These are phyloP conservation scores for Cryptococcus deneoformans DNA, from an alignment of 1,284 basidiomycete species.

Conservation along the genomic window DNA sequence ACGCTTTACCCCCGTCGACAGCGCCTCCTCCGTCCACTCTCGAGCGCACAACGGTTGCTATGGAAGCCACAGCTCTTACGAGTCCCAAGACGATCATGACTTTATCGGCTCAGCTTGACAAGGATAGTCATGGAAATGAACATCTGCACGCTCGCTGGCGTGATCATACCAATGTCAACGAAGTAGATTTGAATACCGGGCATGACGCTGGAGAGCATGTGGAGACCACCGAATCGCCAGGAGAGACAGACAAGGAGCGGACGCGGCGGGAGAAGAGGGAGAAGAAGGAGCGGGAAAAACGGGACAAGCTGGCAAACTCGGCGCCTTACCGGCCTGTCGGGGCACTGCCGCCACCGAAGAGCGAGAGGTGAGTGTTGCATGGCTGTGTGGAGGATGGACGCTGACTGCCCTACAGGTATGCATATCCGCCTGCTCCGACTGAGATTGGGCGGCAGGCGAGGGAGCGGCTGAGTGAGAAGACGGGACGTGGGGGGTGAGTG, in stretches of 20 bases:
- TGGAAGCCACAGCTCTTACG: slow-evolving; percentile 2
- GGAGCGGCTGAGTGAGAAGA: slow-evolving; percentile 22
- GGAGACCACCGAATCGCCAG: not conserved
- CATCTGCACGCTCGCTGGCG: slow-evolving; percentile 29
- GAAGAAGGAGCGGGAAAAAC: slow-evolving; percentile 11
- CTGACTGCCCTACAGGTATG: slow-evolving; percentile 12
- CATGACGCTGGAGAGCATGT: not conserved
- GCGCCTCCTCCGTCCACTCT: not conserved
- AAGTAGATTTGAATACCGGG: slow-evolving; percentile 7
- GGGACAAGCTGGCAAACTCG: not conserved
- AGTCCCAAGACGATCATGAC: slow-evolving; percentile 26
- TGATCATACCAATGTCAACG: slow-evolving; percentile 24
- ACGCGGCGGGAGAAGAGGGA: slow-evolving; percentile 18
- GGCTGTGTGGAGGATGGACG: not conserved
- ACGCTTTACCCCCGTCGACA: too few relatives aligned
- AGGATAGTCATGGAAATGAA: slow-evolving; percentile 27
- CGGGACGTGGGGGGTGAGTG: slow-evolving; percentile 6
- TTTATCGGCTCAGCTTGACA: slow-evolving; percentile 31
- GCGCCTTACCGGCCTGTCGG: slow-evolving; percentile 23
- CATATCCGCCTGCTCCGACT: slow-evolving; percentile 26
- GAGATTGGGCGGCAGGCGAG: slow-evolving; percentile 25
- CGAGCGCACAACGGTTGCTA: not conserved
- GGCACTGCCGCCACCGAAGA: slow-evolving; percentile 21
- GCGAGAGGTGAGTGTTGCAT: slow-evolving; percentile 25
- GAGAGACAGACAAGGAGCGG: slow-evolving; percentile 18